These are phyloP conservation scores for Didymellaceae sp. DNA, from an alignment of 2,329 filamentous ascomycete genomes.

Conservation along the genomic window DNA sequence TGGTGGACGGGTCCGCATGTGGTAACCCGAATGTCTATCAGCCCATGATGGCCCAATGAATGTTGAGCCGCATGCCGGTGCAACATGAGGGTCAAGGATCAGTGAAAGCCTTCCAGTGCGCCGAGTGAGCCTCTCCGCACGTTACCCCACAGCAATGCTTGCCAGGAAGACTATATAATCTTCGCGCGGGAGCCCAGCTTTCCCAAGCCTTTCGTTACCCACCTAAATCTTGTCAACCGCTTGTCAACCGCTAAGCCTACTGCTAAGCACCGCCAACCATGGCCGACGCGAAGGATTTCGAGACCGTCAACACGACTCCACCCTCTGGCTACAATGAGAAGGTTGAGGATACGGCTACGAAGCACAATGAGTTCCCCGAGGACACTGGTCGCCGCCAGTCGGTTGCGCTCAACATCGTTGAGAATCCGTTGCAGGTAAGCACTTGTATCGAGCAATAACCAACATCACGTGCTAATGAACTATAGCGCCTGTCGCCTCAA, in stretches of 20 bases:
- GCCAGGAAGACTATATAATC: conserved; percentile 12
- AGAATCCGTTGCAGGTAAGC: conserved; percentile 54
- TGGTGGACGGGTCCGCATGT: conserved; percentile 4
- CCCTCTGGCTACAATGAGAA: conserved; percentile 13
- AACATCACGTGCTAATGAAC: conserved; percentile 31
- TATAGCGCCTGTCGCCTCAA: conserved; percentile 56
- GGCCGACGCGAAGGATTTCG: conserved; percentile 16
- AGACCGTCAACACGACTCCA: neutral
- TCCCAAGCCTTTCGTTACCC: conserved; percentile 12
- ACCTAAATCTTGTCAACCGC: conserved; percentile 8
- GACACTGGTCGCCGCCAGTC: conserved; percentile 46
- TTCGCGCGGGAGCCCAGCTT: conserved; percentile 10
- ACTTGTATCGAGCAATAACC: conserved; percentile 14
- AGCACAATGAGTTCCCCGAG: conserved; percentile 16
- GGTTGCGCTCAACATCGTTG: conserved; percentile 55
- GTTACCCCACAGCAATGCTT: conserved; percentile 13
- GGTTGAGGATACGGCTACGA: conserved; percentile 10
- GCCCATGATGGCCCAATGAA: conserved; percentile 9
- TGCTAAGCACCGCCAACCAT: conserved; percentile 17
- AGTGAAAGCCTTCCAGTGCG: neutral
- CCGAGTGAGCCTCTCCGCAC: conserved; percentile 8
- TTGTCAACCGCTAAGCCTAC: conserved; percentile 11
- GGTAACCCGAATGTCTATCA: conserved; percentile 10
- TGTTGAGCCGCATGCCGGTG: conserved; percentile 8
- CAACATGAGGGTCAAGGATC: conserved; percentile 5